Evolutionary conservation across 2,329 filamentous ascomycete species (phyloP), one percentile per base, ranked within the genome.

Genomic region (Penicillium expansum): DNA sequence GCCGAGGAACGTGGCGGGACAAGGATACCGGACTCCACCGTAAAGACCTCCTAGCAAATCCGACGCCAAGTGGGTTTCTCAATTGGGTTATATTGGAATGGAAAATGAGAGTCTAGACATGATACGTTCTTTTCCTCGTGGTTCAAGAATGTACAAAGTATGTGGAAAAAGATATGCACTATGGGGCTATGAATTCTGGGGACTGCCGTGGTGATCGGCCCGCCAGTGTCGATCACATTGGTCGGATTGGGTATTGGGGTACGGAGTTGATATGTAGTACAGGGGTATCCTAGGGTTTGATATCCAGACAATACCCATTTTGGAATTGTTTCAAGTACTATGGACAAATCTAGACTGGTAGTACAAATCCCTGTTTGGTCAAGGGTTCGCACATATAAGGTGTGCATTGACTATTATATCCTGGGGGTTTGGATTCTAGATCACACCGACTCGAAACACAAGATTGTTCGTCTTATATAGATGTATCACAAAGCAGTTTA

Each of bases 1-100:
- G 38, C 45, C 52, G 37, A 35, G 42, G 41, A 56, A 52, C 54
- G 41, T 53, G 54, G 48, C 33, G n/a, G 4, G 49, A 42, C 47
- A 14, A 43, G 37, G 47, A 30, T 30, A 11, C 4, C n/a, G 38
- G 22, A 51, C 30, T 42, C 43, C 27, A 22, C 22, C 11, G 38
- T 47, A 2, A 20, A 42, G 33, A 22, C 24, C 20, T 51, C 53
- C 45, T 16, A 43, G 27, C 10, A 35, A 43, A 56, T 56, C 54
- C 54, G 48, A 20, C 5, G 20, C 29, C 33, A 56, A 32, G 13
- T 41, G 3, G 27, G n/a, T 13, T 33, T 44, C 20, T 47, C 33
- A 41, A 52, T 32, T 39, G 11, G 27, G 6, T 8, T 10, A 24
- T 14, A 7, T 44, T 32, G 6, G 13, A 16, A 32, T 16, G 8